Conservation (phyloP, 1,284 basidiomycete species). For the Xerocomus cyaneibrunnescens region DNA sequence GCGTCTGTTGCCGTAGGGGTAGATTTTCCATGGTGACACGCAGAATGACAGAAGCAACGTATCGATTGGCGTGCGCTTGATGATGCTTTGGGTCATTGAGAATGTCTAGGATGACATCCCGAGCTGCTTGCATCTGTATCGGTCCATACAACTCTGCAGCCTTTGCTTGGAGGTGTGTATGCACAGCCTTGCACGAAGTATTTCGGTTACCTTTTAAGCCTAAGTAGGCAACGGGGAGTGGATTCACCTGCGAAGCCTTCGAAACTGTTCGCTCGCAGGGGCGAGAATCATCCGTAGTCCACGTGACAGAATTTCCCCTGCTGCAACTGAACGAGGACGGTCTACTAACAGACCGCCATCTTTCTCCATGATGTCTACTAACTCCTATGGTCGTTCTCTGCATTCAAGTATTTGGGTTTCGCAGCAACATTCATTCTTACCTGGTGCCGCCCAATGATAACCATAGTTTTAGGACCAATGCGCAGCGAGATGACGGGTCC, state of each 20-base stretch:
- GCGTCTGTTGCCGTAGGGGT: constrained; percentile 43
- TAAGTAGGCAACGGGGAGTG: not conserved
- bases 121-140: constrained; percentile 40
- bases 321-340: constrained; percentile 35
- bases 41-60: constrained; percentile 49
- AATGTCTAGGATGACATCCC: constrained; percentile 41
- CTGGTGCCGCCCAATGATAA: constrained; percentile 39
- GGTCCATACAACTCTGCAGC: constrained; percentile 38
- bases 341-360: constrained; percentile 34
- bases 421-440: constrained; percentile 17
- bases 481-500: constrained; percentile 40
- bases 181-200: constrained; percentile 33
- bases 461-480: constrained; percentile 29
- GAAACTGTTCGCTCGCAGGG: constrained; percentile 36
- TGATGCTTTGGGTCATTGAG: constrained; percentile 39
- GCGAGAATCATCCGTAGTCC: constrained; percentile 35
- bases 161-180: constrained; percentile 41
- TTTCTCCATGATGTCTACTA: constrained; percentile 44
- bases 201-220: not conserved
- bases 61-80: constrained; percentile 40
- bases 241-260: constrained; percentile 33
- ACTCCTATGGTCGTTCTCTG: constrained; percentile 37
- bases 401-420: not conserved
- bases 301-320: constrained; percentile 31
- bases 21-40: constrained; percentile 48